Percentiles rank a stretch among this genome's conserved stretches.
phyloP scores from a whole-genome alignment of 306 rosid species.

The Casuarina equisetifolia region DNA sequence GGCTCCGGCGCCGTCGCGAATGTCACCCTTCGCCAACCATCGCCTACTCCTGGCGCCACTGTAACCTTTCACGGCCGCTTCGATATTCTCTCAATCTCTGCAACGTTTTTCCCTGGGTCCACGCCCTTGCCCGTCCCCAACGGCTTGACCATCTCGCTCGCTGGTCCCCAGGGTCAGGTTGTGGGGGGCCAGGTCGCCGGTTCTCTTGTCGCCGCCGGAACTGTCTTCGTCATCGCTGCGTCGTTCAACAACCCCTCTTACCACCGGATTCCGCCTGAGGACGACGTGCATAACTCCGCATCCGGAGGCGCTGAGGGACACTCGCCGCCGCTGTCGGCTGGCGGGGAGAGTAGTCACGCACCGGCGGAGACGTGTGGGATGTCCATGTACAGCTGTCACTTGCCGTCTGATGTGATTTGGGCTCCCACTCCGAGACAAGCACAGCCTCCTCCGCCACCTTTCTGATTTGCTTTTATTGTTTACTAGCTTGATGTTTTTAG shows the following conservation, averaged over 20 bases:
- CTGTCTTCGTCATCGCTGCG: slow-evolving; percentile 67
- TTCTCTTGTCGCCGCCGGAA: slow-evolving; percentile 57
- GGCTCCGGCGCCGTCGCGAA: slow-evolving; percentile 82
- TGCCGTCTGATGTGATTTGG: slow-evolving; percentile 82
- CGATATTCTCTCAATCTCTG: slow-evolving; percentile 73
- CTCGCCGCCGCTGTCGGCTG: slow-evolving; percentile 45
- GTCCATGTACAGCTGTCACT: slow-evolving; percentile 69
- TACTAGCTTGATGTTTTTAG: background rate
- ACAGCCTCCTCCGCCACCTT: slow-evolving; percentile 62
- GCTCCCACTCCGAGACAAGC: slow-evolving; percentile 73
- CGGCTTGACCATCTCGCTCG: slow-evolving; percentile 77
- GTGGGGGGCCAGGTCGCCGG: slow-evolving; percentile 85
- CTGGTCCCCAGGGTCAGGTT: slow-evolving; percentile 95
- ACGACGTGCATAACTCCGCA: slow-evolving; percentile 37
- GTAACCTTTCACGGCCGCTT: slow-evolving; percentile 94
- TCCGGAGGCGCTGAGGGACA: slow-evolving; percentile 44
- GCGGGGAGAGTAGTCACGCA: slow-evolving; percentile 55
- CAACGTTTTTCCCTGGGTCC: slow-evolving; percentile 61
- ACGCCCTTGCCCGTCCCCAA: slow-evolving; percentile 36
- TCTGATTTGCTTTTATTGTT: slow-evolving; percentile 19
- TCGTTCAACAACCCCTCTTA: slow-evolving; percentile 76
- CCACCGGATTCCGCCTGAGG: slow-evolving; percentile 68
- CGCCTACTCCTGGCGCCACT: slow-evolving; percentile 65
- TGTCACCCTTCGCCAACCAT: slow-evolving; percentile 83
- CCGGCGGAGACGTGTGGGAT: slow-evolving; percentile 64